These are phyloP conservation scores for Eustoma russellianum DNA, from an alignment of 257 asterid genomes.

Conservation along the genomic window DNA sequence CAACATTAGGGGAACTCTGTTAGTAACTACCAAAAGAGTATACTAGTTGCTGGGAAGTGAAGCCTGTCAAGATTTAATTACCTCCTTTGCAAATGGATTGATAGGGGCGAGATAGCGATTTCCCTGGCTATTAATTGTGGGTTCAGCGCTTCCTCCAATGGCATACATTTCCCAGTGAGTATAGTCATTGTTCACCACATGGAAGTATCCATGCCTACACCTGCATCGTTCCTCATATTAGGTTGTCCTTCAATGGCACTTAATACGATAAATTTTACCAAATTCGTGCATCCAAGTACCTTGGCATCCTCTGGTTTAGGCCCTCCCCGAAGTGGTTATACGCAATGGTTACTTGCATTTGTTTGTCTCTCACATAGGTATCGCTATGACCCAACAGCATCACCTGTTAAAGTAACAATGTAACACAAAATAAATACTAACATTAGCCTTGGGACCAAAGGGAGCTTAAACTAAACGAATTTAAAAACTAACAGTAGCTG, in stretches of 20 bases:
- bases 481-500: neutral
- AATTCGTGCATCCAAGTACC: slow-evolving; percentile 27
- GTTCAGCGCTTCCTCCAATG: slow-evolving; percentile 84
- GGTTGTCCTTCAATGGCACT: too few relatives aligned
- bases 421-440: neutral
- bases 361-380: slow-evolving; percentile 69
- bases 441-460: too few relatives aligned
- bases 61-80: slow-evolving; percentile 10
- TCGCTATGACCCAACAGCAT: slow-evolving; percentile 96
- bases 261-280: too few relatives aligned
- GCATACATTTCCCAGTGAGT: slow-evolving; percentile 99
- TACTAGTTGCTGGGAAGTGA: neutral
- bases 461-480: slow-evolving; percentile 2
- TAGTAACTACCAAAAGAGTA: too few relatives aligned
- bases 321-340: slow-evolving; percentile 91
- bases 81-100: slow-evolving; percentile 81
- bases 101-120: slow-evolving; percentile 78
- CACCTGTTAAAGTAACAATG: slow-evolving; percentile 34
- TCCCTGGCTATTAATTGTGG: slow-evolving; percentile 93
- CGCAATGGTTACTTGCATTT: slow-evolving; percentile 95
- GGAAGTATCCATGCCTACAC: slow-evolving; percentile 90
- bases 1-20: neutral
- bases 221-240: slow-evolving; percentile 25
- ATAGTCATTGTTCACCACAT: slow-evolving; percentile 93
- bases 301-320: slow-evolving; percentile 94